These are phyloP conservation scores for Citrullus amarus DNA, from an alignment of 306 rosid genomes.

Conservation along the genomic window DNA sequence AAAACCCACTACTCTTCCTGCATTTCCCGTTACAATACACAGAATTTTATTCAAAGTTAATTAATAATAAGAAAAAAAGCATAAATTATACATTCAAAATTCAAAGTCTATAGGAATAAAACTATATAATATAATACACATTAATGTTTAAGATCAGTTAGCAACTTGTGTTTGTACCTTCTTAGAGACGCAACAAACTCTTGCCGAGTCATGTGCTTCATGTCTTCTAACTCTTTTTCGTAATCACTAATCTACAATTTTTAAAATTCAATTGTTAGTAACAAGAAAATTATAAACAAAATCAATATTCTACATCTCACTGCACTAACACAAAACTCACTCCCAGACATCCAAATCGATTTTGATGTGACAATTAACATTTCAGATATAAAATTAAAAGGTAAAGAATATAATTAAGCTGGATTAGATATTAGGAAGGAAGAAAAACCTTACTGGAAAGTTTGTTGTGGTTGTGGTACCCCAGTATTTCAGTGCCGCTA, in stretches of 20 bases:
- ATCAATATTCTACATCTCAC: not conserved
- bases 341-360: no score
- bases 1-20: conserved; percentile 96
- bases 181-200: conserved; percentile 89
- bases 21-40: not conserved
- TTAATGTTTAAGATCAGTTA: not conserved
- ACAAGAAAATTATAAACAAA: not conserved
- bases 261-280: not conserved
- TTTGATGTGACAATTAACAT: no score
- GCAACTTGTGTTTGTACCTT: conserved; percentile 34
- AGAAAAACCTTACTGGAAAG: conserved; percentile 50
- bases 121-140: not conserved
- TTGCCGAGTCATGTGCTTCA: conserved; percentile 94
- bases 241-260: conserved; percentile 53
- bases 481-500: conserved; percentile 93
- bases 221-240: conserved; percentile 78
- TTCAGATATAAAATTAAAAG: not conserved
- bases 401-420: no score
- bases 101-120: not conserved
- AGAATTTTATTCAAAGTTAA: not conserved
- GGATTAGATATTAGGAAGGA: no score
- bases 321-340: not conserved
- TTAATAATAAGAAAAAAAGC: not conserved
- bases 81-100: not conserved
- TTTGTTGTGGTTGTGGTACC: conserved; percentile 89